Evolutionary conservation across 495 filamentous ascomycete species (phyloP), one percentile per base, ranked within the genome.

Genomic region (Podospora didyma): DNA sequence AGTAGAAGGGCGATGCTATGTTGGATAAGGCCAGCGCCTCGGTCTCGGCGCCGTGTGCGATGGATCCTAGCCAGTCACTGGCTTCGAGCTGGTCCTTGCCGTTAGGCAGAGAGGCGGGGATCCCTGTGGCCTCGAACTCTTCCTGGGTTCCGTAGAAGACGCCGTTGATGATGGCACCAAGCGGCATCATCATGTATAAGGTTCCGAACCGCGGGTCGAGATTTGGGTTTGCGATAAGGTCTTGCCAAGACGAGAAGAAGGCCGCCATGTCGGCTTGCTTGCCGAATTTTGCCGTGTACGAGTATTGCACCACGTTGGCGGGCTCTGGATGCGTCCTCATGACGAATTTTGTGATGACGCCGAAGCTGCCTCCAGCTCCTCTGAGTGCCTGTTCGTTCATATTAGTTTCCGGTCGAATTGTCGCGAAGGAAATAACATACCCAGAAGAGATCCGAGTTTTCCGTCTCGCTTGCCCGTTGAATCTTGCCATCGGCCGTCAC

Each of bases 261-360:
- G 68, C 62, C 11, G 73, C 69, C 21, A 76, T 65, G 9, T 81
- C 69, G n/a, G 64, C 37, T n/a, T 69, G 73, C 17, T 62, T 68
- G 17, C 73, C 78, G 16, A 80, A 69, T 19, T 68, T 66, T 31
- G 84, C 64, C 42, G 57, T 70, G 60, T 75, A 82, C 7, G 72
- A 69, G 64, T 78, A 82, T 46, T 82, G 76, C 47, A 85, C 72
- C 12, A 80, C 73, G 49, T 70, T 62, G 14, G 62, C 64, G 1
- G 86, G 86, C 28, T 84, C 85, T 0, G 79, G 71, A 21, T 82
- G 74, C 0, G 85, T 89, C 51, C 73, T 71, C 17, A 89, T 50
- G 24, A 85, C 78, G 58, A 89, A 88, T 45, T 78, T 77, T 31
- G 83, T 87, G 55, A 87, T 75, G 54, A 89, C 74, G 46, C 84